Conservation (phyloP, 352 stramenopile species). For the Pythium guiyangense region DNA sequence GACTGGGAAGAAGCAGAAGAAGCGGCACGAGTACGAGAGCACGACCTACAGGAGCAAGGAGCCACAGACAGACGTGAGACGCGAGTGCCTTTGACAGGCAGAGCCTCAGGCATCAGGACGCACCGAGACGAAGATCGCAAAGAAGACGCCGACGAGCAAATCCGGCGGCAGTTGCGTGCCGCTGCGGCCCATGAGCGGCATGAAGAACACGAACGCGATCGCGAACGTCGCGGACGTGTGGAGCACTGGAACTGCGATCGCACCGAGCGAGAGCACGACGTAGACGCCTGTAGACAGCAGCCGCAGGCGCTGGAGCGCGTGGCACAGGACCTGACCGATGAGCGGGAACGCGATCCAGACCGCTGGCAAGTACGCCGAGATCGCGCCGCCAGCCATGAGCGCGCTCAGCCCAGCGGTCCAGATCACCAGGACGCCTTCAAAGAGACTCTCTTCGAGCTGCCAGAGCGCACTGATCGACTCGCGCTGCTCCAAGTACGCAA, state of each 20-base stretch:
- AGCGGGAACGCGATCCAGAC: conserved; percentile 66
- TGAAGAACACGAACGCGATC: conserved; percentile 68
- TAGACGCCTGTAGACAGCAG: conserved; percentile 39
- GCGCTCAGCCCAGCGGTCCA: conserved; percentile 34
- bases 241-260: conserved; percentile 51
- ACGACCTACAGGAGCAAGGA: conserved; percentile 21
- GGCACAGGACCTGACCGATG: conserved; percentile 37
- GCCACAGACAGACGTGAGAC: background rate
- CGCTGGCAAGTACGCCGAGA: conserved; percentile 59
- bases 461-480: conserved; percentile 24
- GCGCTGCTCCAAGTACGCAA: conserved; percentile 28
- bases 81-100: background rate
- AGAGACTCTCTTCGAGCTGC: conserved; percentile 56
- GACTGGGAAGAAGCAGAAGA: conserved; percentile 66
- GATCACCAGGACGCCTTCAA: conserved; percentile 46
- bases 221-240: conserved; percentile 52
- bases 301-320: conserved; percentile 27
- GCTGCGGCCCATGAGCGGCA: conserved; percentile 63
- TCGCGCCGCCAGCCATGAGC: conserved; percentile 32
- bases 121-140: conserved; percentile 48
- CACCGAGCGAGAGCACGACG: conserved; percentile 40
- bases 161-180: conserved; percentile 54
- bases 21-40: conserved; percentile 49
- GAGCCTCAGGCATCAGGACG: conserved; percentile 2
- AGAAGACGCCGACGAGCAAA: conserved; percentile 41